Evolutionary conservation across 129 eudicot genomes (phyloP).

Genomic region (Smallanthus sonchifolius): DNA sequence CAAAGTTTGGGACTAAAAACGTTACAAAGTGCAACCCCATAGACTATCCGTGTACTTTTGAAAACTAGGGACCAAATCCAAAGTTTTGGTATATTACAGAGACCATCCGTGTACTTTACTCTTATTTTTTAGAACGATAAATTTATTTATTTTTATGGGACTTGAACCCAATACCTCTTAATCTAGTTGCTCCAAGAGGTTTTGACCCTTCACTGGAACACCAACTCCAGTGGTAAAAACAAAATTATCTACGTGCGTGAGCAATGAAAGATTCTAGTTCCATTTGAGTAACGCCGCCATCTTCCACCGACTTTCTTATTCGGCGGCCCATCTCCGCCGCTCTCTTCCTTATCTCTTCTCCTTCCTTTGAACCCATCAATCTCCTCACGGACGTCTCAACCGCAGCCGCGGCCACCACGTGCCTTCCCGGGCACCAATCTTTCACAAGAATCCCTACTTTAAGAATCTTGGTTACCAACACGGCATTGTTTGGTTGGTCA

Average conservation of each 20-base stretch:
- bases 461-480: slow-evolving; percentile 29
- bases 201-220: too few relatives aligned
- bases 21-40: too few relatives aligned
- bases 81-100: too few relatives aligned
- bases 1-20: too few relatives aligned
- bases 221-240: too few relatives aligned
- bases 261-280: slow-evolving; percentile 47
- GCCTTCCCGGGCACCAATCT: slow-evolving; percentile 23
- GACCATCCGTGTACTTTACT: too few relatives aligned
- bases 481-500: slow-evolving; percentile 42
- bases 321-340: slow-evolving; percentile 34
- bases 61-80: too few relatives aligned
- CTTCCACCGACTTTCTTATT: slow-evolving; percentile 10
- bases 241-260: slow-evolving; percentile 25
- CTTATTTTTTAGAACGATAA: too few relatives aligned
- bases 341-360: slow-evolving; percentile 40
- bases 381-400: slow-evolving; percentile 31
- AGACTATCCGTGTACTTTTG: too few relatives aligned
- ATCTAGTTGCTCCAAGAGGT: too few relatives aligned
- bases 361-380: slow-evolving; percentile 43
- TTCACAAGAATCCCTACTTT: slow-evolving; percentile 31
- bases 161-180: too few relatives aligned
- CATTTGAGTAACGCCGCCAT: slow-evolving; percentile 31
- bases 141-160: too few relatives aligned
- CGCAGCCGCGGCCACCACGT: slow-evolving; percentile 7